Conservation (phyloP, 352 stramenopile genomes). For the Elongisporangium anandrum region DNA sequence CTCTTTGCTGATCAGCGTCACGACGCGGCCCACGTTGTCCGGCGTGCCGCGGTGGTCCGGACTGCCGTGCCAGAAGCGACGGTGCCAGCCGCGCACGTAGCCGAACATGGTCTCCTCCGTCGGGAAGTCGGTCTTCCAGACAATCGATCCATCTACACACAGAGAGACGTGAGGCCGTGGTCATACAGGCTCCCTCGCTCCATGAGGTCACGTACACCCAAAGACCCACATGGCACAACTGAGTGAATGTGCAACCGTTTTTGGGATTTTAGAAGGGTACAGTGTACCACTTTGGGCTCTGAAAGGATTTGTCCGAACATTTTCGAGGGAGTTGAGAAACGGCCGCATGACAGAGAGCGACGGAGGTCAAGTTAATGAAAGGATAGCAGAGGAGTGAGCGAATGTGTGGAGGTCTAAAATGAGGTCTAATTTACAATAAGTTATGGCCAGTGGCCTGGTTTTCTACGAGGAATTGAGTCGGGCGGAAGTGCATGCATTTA, state of each 20-base stretch:
- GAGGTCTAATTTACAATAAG: not conserved
- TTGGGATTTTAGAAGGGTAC: not conserved
- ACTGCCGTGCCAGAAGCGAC: constrained; percentile 75
- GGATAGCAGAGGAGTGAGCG: not conserved
- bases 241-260: not conserved
- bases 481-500: not conserved
- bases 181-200: not conserved
- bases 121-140: constrained; percentile 44
- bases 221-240: not conserved
- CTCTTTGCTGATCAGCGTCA: constrained; percentile 53
- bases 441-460: not conserved
- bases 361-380: too few species aligned
- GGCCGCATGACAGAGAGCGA: too few species aligned
- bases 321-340: not conserved
- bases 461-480: not conserved
- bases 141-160: constrained; percentile 26
- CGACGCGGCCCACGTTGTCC: constrained; percentile 47
- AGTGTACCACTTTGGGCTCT: not conserved
- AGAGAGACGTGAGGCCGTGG: not conserved
- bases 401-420: not conserved
- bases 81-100: constrained; percentile 59
- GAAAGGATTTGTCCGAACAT: not conserved
- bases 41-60: constrained; percentile 61
- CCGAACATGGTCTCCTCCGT: constrained; percentile 33
- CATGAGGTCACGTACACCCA: not conserved